phyloP scores from a whole-genome alignment of 306 rosid genomes.

The Arachis hypogaea region DNA sequence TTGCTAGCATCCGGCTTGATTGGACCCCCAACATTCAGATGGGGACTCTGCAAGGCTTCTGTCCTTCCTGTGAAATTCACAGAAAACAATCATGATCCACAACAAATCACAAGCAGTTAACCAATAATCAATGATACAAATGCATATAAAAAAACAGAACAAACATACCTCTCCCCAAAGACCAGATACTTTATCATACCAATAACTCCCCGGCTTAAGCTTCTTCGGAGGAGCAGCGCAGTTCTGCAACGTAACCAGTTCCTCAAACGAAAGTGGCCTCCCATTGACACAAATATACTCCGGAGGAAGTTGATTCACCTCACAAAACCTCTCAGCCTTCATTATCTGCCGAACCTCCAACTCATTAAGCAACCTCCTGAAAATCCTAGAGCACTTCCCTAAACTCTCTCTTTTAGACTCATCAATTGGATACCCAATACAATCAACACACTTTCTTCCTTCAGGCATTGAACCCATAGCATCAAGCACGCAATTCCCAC shows the following conservation, averaged over 20 bases:
- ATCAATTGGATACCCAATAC: conserved; percentile 82
- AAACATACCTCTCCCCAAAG: conserved; percentile 96
- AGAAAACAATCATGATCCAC: conserved; percentile 23
- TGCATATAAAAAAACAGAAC: neutral
- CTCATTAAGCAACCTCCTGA: conserved; percentile 80
- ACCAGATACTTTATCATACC: conserved; percentile 99
- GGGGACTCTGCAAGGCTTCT: conserved; percentile 87
- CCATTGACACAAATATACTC: conserved; percentile 84
- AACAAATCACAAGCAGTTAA: conserved; percentile 22
- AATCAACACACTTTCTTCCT: conserved; percentile 92
- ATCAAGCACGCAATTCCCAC: conserved; percentile 85
- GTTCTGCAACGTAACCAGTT: conserved; percentile 64
- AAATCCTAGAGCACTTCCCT: conserved; percentile 90
- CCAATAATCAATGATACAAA: neutral
- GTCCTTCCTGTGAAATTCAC: conserved; percentile 75
- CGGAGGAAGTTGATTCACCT: conserved; percentile 90
- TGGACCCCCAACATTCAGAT: conserved; percentile 88
- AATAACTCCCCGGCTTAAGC: conserved; percentile 92
- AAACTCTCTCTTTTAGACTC: conserved; percentile 74
- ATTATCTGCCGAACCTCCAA: conserved; percentile 85
- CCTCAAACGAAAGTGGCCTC: conserved; percentile 74
- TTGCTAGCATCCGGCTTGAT: conserved; percentile 82
- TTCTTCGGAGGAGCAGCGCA: conserved; percentile 88
- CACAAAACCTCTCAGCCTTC: conserved; percentile 87
- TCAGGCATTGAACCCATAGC: conserved; percentile 99